Base-by-base conservation (phyloP, 1,139 yeast species). In the Eremothecium gossypii region DNA sequence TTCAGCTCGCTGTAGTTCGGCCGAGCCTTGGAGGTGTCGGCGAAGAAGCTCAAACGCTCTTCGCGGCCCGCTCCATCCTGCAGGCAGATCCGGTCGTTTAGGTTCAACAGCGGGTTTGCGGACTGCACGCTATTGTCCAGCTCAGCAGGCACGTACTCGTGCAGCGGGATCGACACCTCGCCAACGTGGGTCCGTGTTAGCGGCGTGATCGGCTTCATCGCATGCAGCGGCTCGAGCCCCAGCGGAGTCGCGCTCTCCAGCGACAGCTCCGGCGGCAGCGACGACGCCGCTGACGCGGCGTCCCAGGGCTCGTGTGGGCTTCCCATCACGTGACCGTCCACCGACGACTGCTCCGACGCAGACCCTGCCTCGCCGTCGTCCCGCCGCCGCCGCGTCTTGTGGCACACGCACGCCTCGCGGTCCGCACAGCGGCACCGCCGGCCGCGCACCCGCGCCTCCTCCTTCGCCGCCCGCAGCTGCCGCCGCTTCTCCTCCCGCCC, bases 401-500 rank as follows among this genome's bases (percentile, higher is more conserved):
- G 57, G 38, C 55, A 54, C 27, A 46, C 44, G 38, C 60, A 53
- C 8, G 45, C 41, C 11, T 52, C 57, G 28, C 45, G 46, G 28
- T 46, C 49, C 34, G 36, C 39, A 33, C 54, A 52, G 7, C 44
- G 40, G 31, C 55, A 52, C 71, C 34, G 75, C 33, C 77, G 70
- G 35, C 77, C 55, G 46, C 61, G 42, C 58, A 54, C 51, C 28
- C 58, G 47, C 4, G 71, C 44, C 62, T 76, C 65, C 61, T 65
- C 69, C 62, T 72, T 63, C n/a, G 53, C 71, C 69, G 64, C 65
- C 42, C 49, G 55, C 43, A 47, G 62, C 46, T 49, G 44, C 35
- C 60, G 40, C 43, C 50, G 53, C 42, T 62, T 61, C 40, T 61
- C 61, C 42, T 63, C 70, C 47, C 76, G 70, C 8, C 83, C 82